Evolutionary conservation across 75 land plant species (phyloP).

Genomic region (Ceratopteris richardii): DNA sequence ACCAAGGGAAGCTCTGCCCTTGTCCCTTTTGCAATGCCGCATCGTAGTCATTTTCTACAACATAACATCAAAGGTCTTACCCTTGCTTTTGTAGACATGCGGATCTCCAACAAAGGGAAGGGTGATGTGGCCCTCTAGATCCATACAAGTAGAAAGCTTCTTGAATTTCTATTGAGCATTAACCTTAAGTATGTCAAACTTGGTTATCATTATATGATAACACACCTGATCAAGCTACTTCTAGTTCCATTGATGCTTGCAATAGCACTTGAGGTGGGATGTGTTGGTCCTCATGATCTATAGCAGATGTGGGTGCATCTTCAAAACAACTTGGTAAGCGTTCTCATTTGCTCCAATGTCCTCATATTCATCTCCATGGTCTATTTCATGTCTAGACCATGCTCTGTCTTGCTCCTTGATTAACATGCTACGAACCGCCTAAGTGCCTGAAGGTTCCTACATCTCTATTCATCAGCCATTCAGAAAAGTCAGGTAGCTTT

Average conservation of each 20-base stretch:
- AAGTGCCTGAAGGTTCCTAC: conserved; percentile 38
- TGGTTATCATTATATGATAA: conserved; percentile 79
- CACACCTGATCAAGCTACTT: conserved; percentile 50
- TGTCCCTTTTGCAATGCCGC: no score
- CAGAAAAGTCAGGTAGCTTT: no score
- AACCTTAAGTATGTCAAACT: conserved; percentile 86
- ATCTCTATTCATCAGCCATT: no score
- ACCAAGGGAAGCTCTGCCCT: no score
- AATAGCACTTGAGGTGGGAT: conserved; percentile 60
- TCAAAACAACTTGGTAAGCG: conserved; percentile 47
- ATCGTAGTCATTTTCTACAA: no score
- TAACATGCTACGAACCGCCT: conserved; percentile 62
- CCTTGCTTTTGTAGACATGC: no score
- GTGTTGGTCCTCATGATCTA: conserved; percentile 47
- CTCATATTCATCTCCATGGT: conserved; percentile 50
- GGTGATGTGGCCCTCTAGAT: not conserved
- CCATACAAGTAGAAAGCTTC: conserved; percentile 32
- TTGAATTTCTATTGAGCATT: conserved; percentile 80
- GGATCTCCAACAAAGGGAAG: no score
- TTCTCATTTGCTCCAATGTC: conserved; percentile 40
- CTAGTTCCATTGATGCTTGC: conserved; percentile 51
- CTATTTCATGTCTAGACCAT: conserved; percentile 61
- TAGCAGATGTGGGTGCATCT: conserved; percentile 59
- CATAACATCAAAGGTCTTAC: no score
- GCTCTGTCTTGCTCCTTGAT: conserved; percentile 67